Evolutionary conservation across 2,329 filamentous ascomycete genomes (phyloP).

Genomic region (Fusarium virguliforme): DNA sequence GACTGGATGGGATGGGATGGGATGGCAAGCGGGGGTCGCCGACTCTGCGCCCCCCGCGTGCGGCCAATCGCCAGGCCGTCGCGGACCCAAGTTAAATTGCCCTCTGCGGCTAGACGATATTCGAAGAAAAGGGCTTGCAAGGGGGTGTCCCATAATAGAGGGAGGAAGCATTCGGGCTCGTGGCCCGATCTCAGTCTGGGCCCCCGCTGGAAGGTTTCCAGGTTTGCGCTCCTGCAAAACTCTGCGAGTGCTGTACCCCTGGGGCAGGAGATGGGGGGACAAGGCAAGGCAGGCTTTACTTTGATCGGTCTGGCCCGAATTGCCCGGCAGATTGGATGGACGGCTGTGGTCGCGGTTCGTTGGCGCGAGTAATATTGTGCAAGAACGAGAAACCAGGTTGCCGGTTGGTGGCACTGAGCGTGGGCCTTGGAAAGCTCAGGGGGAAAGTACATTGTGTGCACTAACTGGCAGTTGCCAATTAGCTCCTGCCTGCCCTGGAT

Average conservation of each 20-base stretch:
- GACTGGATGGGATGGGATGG: constrained; percentile 30
- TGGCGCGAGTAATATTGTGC: not conserved
- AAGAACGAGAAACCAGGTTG: not conserved
- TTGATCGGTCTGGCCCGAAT: constrained; percentile 35
- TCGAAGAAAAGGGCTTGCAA: constrained; percentile 25
- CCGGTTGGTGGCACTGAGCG: constrained; percentile 13
- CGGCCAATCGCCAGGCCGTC: constrained; percentile 44
- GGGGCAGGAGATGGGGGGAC: not conserved
- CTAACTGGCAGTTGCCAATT: constrained; percentile 34
- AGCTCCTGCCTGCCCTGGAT: constrained; percentile 26
- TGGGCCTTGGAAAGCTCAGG: constrained; percentile 12
- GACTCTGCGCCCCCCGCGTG: constrained; percentile 26
- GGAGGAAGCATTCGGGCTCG: constrained; percentile 27
- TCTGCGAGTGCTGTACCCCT: constrained; percentile 29
- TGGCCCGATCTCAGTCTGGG: constrained; percentile 39
- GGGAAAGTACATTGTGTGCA: constrained; percentile 5
- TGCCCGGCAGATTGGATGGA: constrained; percentile 20
- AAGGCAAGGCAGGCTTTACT: constrained; percentile 22
- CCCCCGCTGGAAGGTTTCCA: constrained; percentile 2
- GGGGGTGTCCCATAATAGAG: constrained; percentile 8
- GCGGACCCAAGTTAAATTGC: constrained; percentile 50
- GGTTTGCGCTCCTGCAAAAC: constrained; percentile 18
- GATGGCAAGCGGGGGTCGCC: constrained; percentile 39
- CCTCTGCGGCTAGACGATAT: constrained; percentile 26
- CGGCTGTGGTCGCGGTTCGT: constrained; percentile 5